Evolutionary conservation across 129 eudicot genomes (phyloP).

Genomic region (Chrysanthemum lavandulifolium): DNA sequence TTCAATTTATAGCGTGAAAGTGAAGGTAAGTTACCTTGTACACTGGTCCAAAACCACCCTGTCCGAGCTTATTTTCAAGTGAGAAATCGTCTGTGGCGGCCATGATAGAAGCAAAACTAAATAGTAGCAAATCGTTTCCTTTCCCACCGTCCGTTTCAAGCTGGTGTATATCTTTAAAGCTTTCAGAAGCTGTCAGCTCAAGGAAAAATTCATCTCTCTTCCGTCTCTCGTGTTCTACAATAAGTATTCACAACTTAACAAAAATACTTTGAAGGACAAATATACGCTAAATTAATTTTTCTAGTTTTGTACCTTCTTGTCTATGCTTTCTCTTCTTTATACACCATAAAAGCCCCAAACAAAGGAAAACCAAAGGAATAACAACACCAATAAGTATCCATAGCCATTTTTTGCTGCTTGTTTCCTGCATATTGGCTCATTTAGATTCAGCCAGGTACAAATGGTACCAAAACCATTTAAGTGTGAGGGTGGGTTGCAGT

Average conservation of each 20-base stretch:
- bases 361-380: conserved; percentile 17
- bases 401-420: not conserved
- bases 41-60: conserved; percentile 55
- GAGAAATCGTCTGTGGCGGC: conserved; percentile 44
- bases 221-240: conserved; percentile 27
- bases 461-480: not conserved
- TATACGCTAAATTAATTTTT: not conserved
- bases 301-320: conserved; percentile 12
- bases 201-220: conserved; percentile 27
- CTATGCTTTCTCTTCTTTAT: too few species aligned
- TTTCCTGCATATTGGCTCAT: not conserved
- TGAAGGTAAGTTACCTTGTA: conserved; percentile 27
- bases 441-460: not conserved
- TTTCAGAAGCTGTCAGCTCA: conserved; percentile 37
- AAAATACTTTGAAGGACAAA: too few species aligned
- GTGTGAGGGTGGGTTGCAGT: too few species aligned
- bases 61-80: conserved; percentile 34
- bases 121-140: conserved; percentile 32
- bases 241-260: not conserved
- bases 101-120: conserved; percentile 13
- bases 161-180: conserved; percentile 26
- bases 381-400: conserved; percentile 12
- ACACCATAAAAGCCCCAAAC: not conserved
- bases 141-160: conserved; percentile 25
- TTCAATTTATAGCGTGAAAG: not conserved